Evolutionary conservation across 768 basidiomycete genomes (phyloP).

Genomic region (Termitomyces sp.): DNA sequence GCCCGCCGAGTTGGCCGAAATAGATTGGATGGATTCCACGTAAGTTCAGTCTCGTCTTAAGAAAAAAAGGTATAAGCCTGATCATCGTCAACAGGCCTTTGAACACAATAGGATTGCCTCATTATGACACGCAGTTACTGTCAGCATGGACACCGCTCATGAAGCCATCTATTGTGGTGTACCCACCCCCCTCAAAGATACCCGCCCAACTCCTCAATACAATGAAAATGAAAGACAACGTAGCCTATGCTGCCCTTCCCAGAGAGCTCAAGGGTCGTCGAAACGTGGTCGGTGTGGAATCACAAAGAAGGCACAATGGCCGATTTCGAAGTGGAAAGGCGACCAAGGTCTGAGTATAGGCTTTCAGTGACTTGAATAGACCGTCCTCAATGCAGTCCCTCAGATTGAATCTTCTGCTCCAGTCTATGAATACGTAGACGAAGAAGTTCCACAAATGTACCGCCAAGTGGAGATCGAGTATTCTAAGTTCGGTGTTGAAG

Average conservation of each 20-base stretch:
- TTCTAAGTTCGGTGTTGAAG: slow-evolving; percentile 97
- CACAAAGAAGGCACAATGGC: slow-evolving; percentile 57
- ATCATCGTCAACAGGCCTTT: slow-evolving; percentile 57
- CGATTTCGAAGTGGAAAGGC: slow-evolving; percentile 85
- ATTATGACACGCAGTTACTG: slow-evolving; percentile 71
- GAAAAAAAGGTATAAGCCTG: not conserved
- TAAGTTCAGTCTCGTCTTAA: slow-evolving; percentile 32
- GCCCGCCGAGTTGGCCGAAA: slow-evolving; percentile 61
- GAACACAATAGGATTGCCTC: slow-evolving; percentile 85
- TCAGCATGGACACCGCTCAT: slow-evolving; percentile 63
- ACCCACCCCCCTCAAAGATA: slow-evolving; percentile 73
- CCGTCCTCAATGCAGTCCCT: slow-evolving; percentile 5
- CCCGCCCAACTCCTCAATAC: slow-evolving; percentile 72
- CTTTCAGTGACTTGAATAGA: not conserved
- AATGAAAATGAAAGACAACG: slow-evolving; percentile 85
- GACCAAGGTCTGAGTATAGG: slow-evolving; percentile 40
- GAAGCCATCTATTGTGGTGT: slow-evolving; percentile 36
- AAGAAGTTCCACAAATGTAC: slow-evolving; percentile 76
- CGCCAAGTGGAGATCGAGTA: slow-evolving; percentile 97
- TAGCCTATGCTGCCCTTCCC: slow-evolving; percentile 87
- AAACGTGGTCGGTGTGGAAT: slow-evolving; percentile 61
- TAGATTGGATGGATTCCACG: slow-evolving; percentile 85
- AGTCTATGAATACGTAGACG: slow-evolving; percentile 47
- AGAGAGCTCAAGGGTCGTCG: slow-evolving; percentile 81
- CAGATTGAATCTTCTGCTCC: slow-evolving; percentile 55